Evolutionary conservation across 2,329 filamentous ascomycete species (phyloP), one percentile per base, ranked within the genome.

Genomic region (Penicillium sp.): DNA sequence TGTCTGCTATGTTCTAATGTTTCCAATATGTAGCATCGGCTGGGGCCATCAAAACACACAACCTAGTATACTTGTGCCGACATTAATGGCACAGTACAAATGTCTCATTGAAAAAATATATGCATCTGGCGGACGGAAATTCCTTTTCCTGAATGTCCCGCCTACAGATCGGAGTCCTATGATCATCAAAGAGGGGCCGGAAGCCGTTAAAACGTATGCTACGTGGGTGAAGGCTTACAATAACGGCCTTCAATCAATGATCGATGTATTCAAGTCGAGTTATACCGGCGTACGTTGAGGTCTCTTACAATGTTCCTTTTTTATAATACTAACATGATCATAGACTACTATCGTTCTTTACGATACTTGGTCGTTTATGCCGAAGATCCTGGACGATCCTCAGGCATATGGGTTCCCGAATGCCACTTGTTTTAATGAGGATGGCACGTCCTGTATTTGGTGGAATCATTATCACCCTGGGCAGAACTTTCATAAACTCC

Each of bases 61-160:
- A 55, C 57, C 69, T 39, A 66, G 64, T 40, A 57, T 62, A 13
- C 57, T 77, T 2, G 58, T 74, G 0, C 67, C 67, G 2, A 63
- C 64, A 31, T 72, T 82, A 7, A 73, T 81, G 62, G 70, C 74
- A 16, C 68, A 70, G 32, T 81, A 82, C 49, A 77, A 78, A 49
- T 61, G 63, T 2, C 68, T 79, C 40, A 57, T 79, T 50, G 66
- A 79, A 51, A 65, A 75, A n/a, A 71, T 88, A 8, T 84, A 85
- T 60, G 66, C 72, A 2, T 72, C 75, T 2, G 85, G 85, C 0
- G 79, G 78, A 2, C 74, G 84, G 4, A 85, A 85, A 53, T 87
- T 87, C 58, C 75, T 81, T 2, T 78, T 87, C 51, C 59, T 88
- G 34, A 84, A 79, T 50, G 83, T 86, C 0, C 85, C 85, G 3